Conservation (phyloP, 1,139 yeast species). For the Yamadazyma taylorii region DNA sequence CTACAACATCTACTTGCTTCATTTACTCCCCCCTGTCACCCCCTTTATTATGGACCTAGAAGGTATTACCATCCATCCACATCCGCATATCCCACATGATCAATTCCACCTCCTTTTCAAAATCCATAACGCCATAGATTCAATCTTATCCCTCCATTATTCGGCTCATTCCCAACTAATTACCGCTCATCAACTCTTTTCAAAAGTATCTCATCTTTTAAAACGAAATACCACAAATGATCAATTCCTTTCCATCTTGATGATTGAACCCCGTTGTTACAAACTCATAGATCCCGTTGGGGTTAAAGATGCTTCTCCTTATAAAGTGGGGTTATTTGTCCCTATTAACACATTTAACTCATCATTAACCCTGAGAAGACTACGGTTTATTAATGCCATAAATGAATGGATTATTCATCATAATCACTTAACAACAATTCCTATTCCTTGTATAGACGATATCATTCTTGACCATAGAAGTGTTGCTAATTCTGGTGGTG, state of each 20-base stretch:
- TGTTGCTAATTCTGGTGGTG: neutral
- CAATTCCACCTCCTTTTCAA: slow-evolving; percentile 6
- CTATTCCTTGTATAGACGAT: slow-evolving; percentile 7
- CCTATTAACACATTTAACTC: slow-evolving; percentile 11
- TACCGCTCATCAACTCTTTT: slow-evolving; percentile 16
- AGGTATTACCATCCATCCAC: neutral
- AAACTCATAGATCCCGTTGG: slow-evolving; percentile 12
- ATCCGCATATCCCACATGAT: slow-evolving; percentile 10
- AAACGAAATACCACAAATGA: slow-evolving; percentile 15
- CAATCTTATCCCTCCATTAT: slow-evolving; percentile 16
- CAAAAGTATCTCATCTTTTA: slow-evolving; percentile 9
- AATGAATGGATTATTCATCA: slow-evolving; percentile 57
- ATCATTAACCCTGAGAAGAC: slow-evolving; percentile 36
- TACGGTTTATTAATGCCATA: slow-evolving; percentile 55
- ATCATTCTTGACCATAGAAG: slow-evolving; percentile 8
- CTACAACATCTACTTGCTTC: too few species aligned
- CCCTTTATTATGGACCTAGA: too few species aligned
- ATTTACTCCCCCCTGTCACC: too few species aligned
- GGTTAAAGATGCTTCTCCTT: slow-evolving; percentile 16
- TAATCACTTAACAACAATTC: slow-evolving; percentile 11
- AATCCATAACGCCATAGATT: slow-evolving; percentile 16
- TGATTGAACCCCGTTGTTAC: slow-evolving; percentile 13
- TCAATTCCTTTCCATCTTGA: slow-evolving; percentile 11
- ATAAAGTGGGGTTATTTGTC: slow-evolving; percentile 13
- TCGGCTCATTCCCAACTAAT: slow-evolving; percentile 13